phyloP scores from a whole-genome alignment of 148 eudicot species.

The Pouteria glomerata region DNA sequence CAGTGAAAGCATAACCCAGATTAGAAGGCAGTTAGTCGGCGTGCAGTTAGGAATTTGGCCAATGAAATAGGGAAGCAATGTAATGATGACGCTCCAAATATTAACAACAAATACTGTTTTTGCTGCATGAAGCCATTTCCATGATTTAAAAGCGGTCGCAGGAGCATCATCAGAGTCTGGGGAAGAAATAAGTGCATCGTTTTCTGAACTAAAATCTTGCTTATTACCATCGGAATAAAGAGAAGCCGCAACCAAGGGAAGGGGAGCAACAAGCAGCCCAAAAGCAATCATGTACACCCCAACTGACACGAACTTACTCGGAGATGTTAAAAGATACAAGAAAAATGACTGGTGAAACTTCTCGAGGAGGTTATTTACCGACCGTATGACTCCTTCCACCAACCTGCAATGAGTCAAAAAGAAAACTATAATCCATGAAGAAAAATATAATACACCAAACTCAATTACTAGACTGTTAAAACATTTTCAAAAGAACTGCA shows the following conservation, averaged over 20 bases:
- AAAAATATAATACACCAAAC: not conserved
- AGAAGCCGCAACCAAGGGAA: slow-evolving; percentile 85
- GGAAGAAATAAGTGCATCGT: slow-evolving; percentile 17
- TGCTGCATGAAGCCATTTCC: slow-evolving; percentile 86
- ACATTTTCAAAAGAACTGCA: not conserved
- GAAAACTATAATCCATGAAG: not conserved
- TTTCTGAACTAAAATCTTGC: slow-evolving; percentile 15
- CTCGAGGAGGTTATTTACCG: slow-evolving; percentile 93
- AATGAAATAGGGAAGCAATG: slow-evolving; percentile 65
- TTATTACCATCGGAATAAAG: slow-evolving; percentile 65
- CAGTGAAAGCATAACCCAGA: slow-evolving; percentile 56
- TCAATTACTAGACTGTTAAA: not conserved
- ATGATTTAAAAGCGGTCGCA: slow-evolving; percentile 31
- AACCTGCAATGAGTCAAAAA: slow-evolving; percentile 49
- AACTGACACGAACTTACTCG: slow-evolving; percentile 87
- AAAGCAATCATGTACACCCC: slow-evolving; percentile 98
- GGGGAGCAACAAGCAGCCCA: slow-evolving; percentile 83
- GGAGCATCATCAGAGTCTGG: slow-evolving; percentile 14
- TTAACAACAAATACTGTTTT: slow-evolving; percentile 66
- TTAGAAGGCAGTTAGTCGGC: slow-evolving; percentile 38
- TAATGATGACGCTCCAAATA: slow-evolving; percentile 65
- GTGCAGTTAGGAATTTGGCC: slow-evolving; percentile 43
- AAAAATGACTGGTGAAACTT: slow-evolving; percentile 98
- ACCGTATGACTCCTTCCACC: slow-evolving; percentile 75
- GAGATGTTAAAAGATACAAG: slow-evolving; percentile 75